Base-by-base conservation (phyloP, 495 filamentous ascomycete species). In the Penicillium malachiteum region DNA sequence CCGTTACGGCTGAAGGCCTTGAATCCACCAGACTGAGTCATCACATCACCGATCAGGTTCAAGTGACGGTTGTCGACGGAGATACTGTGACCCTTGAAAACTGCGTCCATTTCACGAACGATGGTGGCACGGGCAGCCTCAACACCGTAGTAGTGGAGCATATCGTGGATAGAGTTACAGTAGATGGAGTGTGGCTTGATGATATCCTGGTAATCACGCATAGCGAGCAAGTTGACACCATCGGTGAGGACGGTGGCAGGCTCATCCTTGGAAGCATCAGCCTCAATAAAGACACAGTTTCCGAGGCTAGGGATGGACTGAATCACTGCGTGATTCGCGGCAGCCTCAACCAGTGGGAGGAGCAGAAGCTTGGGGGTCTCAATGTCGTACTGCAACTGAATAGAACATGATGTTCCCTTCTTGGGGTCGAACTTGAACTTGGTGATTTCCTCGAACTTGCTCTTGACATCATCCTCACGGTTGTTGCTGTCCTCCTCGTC, bases 21-120 rank as follows among this genome's bases (percentile, higher is more conserved):
- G 73, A 94, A 97, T 14, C 84, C 84, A 58, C 94, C 94, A 56
- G 84, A 85, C 26, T 91, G 76, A 14, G 95, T 97, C 94, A 98
- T 98, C 72, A 87, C 89, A 74, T 98, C 94, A 50, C 88, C 93
- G 60, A 98, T 96, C 55, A 98, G 81, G 73, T 93, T 96, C 60
- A 99, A 74, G 73, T 99, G 94, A 54, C 94, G 85, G 50, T 87
- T 83, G 66, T 99, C 92, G 56, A 99, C 94, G 54, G 79, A 84
- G 77, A 99, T 99, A 68, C 89, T 89, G 84, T 99, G 92, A 71
- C 86, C 84, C 52, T 81, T 77, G 82, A 99, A 99, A 54, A 97
- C 91, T 56, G 80, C 81, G 48, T 85, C 82, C 70, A 97, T 86
- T 76, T 99, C 94, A 38, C 81, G 81, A 49, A 97, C 86, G 60